phyloP scores from a whole-genome alignment of 345 rosid species.

The Syzygium oleosum region DNA sequence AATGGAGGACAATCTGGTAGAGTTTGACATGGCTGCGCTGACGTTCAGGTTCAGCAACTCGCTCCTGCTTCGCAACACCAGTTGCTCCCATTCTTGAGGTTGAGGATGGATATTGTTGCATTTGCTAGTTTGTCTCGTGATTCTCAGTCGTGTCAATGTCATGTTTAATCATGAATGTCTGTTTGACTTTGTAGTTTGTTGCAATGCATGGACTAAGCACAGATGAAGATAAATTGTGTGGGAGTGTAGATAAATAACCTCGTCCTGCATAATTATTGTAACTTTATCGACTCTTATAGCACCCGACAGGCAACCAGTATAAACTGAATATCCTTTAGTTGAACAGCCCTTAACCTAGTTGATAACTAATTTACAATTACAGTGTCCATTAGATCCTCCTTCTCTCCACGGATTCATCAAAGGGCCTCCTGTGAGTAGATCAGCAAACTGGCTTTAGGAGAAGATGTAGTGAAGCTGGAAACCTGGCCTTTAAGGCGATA shows the following conservation, averaged over 20 bases:
- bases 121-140: neutral
- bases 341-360: neutral
- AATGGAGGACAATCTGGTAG: constrained; percentile 23
- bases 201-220: neutral
- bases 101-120: neutral
- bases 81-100: constrained; percentile 20
- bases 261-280: neutral
- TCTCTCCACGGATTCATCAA: neutral
- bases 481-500: constrained; percentile 20
- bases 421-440: neutral
- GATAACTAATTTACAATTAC: neutral
- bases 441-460: constrained; percentile 17
- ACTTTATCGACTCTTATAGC: neutral
- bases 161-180: neutral
- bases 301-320: neutral
- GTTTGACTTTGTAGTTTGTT: neutral
- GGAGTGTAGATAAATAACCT: neutral
- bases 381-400: neutral
- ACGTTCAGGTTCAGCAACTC: constrained; percentile 31
- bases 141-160: neutral
- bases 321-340: neutral
- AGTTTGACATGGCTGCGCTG: constrained; percentile 29
- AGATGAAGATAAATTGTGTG: neutral
- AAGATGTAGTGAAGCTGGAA: constrained; percentile 12
- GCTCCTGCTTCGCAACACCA: constrained; percentile 14